A percentile compares a stretch with the other conserved stretches of the same genome.
Evolutionary conservation across 225 moss, liverwort and hornwort species (phyloP).

Genomic region (Straminergon stramineum): DNA sequence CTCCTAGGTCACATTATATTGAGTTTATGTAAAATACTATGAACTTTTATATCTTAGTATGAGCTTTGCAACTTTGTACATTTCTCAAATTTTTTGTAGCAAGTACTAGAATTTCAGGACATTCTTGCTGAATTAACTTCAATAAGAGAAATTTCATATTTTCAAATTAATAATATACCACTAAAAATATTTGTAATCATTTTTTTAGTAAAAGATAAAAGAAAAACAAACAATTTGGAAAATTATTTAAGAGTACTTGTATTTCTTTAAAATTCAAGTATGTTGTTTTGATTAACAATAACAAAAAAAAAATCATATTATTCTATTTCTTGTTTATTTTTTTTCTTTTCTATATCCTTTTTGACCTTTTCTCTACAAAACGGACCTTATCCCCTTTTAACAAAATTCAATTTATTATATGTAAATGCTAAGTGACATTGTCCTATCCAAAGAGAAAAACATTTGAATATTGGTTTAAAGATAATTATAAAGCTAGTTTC

Average conservation of each 20-base stretch:
- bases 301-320: too few species aligned
- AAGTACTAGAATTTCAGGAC: rapidly evolving
- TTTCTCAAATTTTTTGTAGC: neutral
- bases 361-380: neutral
- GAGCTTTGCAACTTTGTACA: neutral
- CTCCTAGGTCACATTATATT: neutral
- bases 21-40: neutral
- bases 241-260: rapidly evolving
- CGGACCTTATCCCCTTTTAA: neutral
- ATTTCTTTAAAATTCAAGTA: neutral
- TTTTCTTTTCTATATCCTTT: rapidly evolving
- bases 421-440: neutral
- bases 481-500: neutral
- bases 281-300: neutral
- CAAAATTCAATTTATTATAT: neutral
- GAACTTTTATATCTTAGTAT: neutral
- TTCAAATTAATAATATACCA: too few species aligned
- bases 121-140: neutral
- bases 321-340: neutral
- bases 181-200: neutral
- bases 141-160: neutral
- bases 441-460: neutral
- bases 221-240: rapidly evolving
- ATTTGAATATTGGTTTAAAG: neutral
- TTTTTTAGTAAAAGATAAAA: neutral